Conservation (phyloP, 345 rosid species). For the Arabis hirsuta region DNA sequence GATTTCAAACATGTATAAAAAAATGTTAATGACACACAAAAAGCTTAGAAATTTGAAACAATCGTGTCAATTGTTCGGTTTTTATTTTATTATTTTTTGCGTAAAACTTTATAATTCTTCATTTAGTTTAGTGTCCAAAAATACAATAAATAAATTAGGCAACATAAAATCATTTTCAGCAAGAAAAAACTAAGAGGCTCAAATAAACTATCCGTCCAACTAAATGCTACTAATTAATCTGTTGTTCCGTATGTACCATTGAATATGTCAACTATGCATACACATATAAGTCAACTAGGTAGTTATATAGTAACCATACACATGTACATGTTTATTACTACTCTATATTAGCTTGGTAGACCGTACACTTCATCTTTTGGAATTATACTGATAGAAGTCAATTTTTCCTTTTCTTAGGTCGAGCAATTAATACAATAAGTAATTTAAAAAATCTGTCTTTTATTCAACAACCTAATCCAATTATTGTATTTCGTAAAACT, state of each 20-base stretch:
- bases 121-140: no score
- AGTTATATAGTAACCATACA: no score
- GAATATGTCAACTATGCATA: no score
- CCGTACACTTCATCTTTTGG: constrained; percentile 28
- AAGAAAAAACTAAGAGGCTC: not conserved
- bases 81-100: not conserved
- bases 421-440: not conserved
- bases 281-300: constrained; percentile 15
- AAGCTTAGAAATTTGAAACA: not conserved
- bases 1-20: no score
- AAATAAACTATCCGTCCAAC: no score
- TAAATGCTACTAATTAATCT: no score
- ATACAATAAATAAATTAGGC: no score
- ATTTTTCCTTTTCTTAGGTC: not conserved
- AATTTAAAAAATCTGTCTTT: not conserved
- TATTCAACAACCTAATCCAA: constrained; percentile 13
- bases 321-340: no score
- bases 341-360: not conserved
- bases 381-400: constrained; percentile 24
- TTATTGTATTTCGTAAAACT: not conserved
- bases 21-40: no score
- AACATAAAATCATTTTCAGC: not conserved
- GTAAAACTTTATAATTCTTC: not conserved
- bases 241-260: no score
- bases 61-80: not conserved